These are phyloP conservation scores for Ambrosiella xylebori DNA, from an alignment of 2,329 filamentous ascomycete genomes.

Conservation along the genomic window DNA sequence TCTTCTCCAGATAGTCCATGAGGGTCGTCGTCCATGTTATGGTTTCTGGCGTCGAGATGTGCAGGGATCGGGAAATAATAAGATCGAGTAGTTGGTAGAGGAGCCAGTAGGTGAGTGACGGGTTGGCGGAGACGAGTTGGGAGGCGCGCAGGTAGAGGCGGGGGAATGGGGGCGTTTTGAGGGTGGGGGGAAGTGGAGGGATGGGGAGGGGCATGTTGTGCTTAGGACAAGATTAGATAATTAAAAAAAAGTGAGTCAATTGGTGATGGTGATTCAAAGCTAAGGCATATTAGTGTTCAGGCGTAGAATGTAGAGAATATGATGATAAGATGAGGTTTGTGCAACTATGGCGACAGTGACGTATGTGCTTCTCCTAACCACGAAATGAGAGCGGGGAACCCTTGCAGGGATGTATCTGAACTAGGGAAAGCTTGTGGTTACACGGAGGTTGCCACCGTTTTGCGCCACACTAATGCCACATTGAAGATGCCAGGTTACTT, in stretches of 20 bases:
- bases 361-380: no score
- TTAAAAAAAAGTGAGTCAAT: not conserved
- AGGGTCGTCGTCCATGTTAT: slow-evolving; percentile 63
- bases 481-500: slow-evolving; percentile 29
- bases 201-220: not conserved
- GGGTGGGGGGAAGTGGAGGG: not conserved
- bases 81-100: slow-evolving; percentile 89
- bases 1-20: slow-evolving; percentile 82
- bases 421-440: not conserved
- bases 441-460: not conserved
- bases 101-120: slow-evolving; percentile 88
- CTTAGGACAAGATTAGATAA: not conserved
- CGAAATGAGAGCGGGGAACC: not conserved
- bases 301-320: no score
- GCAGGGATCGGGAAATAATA: slow-evolving; percentile 65
- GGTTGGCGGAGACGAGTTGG: slow-evolving; percentile 71
- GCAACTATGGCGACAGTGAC: no score
- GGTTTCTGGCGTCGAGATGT: slow-evolving; percentile 61
- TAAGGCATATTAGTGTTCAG: no score
- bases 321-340: no score
- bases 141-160: slow-evolving; percentile 70
- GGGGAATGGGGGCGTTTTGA: slow-evolving; percentile 29
- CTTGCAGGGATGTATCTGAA: not conserved
- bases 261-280: not conserved
- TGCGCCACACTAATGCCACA: not conserved